Evolutionary conservation across 306 rosid species (phyloP).

Genomic region (Carpinus viminea): DNA sequence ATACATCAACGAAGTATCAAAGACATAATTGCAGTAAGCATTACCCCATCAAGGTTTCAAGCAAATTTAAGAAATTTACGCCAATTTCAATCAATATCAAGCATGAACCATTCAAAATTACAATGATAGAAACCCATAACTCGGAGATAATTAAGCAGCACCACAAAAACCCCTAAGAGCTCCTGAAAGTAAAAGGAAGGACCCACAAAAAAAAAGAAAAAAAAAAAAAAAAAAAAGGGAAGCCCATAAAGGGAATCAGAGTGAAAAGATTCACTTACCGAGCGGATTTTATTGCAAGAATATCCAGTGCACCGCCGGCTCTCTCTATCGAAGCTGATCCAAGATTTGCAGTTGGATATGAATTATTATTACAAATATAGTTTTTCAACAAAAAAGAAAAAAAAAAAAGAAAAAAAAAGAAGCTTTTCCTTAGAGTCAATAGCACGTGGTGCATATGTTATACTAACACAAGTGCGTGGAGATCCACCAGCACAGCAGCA

Average conservation of each 20-base stretch:
- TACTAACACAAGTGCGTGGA: neutral
- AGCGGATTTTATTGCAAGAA: neutral
- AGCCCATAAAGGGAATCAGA: neutral
- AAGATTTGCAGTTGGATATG: slow-evolving; percentile 1
- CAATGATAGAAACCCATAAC: neutral
- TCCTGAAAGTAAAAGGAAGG: neutral
- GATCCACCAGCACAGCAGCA: neutral
- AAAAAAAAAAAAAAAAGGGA: neutral
- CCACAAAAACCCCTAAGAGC: slow-evolving; percentile 2
- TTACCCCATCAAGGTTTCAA: slow-evolving; percentile 7
- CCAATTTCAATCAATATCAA: slow-evolving; percentile 21
- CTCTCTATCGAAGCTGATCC: slow-evolving; percentile 5
- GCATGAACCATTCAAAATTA: slow-evolving; percentile 19
- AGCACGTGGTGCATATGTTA: slow-evolving; percentile 16
- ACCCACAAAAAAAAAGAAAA: neutral
- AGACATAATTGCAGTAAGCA: slow-evolving; percentile 3
- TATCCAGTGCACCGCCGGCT: slow-evolving; percentile 10
- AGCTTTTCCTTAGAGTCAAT: neutral
- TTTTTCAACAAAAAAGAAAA: neutral
- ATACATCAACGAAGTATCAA: neutral
- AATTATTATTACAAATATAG: neutral
- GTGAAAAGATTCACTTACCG: slow-evolving; percentile 6
- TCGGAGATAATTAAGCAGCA: slow-evolving; percentile 11
- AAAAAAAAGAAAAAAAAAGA: too few relatives aligned
- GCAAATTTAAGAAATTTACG: slow-evolving; percentile 21